Base-by-base conservation (phyloP, 352 stramenopile genomes). In the Phytophthora kernoviae region DNA sequence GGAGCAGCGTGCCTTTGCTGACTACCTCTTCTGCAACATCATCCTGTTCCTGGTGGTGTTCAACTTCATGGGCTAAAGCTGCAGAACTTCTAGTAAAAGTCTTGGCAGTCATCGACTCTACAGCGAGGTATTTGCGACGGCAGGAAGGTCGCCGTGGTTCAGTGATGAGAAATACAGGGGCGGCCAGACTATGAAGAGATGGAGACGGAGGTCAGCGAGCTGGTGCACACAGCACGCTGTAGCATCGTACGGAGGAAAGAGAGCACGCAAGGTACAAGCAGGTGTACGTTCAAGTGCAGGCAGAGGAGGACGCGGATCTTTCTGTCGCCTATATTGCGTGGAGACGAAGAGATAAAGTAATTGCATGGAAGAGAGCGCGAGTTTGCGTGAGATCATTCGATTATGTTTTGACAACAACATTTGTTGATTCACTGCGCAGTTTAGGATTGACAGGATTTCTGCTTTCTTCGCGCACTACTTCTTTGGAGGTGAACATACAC, bases 21-120 rank as follows among this genome's bases (percentile, higher is more conserved):
- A 97, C 71, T 97, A 96, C 65, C 76, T 96, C 42, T 94, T 96
- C 58, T 97, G 90, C 87, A 96, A 95, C 81, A 83, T 96, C 66
- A 89, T 97, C 32, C 82, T 97, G 49, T 97, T 97, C 79, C 81
- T 97, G 39, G 90, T 95, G 43, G 90, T 96, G 41, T 95, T 96
- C 73, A 97, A 97, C 77, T 97, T 97, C 73, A 96, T 97, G 82
- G 90, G 90, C 55, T 97, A 90, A 91, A 30, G 6, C 24, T 7
- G 24, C 24, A 30, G 24, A 30, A 30, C 24, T 57, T 24, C 1
- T 2, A 10, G 15, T 12, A 30, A 30, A 44, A 22, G 41, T n/a
- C 17, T 18, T 27, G 17, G 7, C 22, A 21, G n/a, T 44, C n/a
- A 17, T 21, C 24, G 6, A 30, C 24, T 30, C 24, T 30, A 30